phyloP scores from a whole-genome alignment of 1,139 yeast species.

The Saccharomyces hybrid region DNA sequence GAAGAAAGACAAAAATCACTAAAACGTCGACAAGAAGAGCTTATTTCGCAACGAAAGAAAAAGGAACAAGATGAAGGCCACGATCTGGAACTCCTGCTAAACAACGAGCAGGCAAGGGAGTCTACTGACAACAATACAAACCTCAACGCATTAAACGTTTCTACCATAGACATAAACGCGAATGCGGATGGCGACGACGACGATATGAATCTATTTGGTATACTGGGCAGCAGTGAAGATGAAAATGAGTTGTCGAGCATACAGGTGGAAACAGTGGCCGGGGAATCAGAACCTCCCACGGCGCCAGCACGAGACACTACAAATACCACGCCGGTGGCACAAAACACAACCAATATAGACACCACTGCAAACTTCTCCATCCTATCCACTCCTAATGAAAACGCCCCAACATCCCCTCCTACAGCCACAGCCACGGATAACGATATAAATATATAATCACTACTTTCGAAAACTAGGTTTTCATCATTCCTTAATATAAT shows the following conservation, averaged over 20 bases:
- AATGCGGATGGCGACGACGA: constrained; percentile 17
- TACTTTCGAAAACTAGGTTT: neutral
- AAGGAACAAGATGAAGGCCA: constrained; percentile 12
- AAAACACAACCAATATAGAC: neutral
- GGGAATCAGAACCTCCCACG: constrained; percentile 1
- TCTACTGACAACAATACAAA: neutral
- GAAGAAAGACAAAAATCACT: constrained; percentile 11
- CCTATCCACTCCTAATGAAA: neutral
- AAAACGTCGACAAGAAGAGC: constrained; percentile 1
- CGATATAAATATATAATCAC: neutral
- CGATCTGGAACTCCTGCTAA: constrained; percentile 5
- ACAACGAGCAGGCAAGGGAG: neutral
- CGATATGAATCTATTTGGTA: constrained; percentile 22
- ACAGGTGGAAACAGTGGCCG: neutral
- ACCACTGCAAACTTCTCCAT: neutral
- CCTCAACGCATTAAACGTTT: constrained; percentile 5
- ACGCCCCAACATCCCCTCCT: neutral
- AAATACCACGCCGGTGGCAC: neutral
- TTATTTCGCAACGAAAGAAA: constrained; percentile 7
- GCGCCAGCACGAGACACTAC: constrained; percentile 1
- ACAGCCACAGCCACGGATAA: neutral
- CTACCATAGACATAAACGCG: constrained; percentile 14
- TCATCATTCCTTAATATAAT: neutral
- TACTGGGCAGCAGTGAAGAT: constrained; percentile 22
- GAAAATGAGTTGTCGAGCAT: constrained; percentile 9